Conservation (phyloP, 2,329 filamentous ascomycete genomes). For the Colletotrichum paranaense region DNA sequence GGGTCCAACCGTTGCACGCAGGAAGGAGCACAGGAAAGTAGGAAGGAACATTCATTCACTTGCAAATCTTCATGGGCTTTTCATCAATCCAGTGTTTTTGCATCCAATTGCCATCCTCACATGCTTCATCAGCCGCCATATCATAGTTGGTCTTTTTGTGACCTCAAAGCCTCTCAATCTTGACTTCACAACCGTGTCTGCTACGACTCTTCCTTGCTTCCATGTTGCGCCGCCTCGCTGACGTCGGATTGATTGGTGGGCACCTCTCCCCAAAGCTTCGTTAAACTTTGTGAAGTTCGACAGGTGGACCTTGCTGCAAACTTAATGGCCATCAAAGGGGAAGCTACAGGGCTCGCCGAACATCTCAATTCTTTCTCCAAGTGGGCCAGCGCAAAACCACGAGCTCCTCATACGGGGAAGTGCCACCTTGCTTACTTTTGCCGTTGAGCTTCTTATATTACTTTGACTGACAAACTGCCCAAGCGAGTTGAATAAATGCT, state of each 20-base stretch:
- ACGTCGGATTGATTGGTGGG: not conserved
- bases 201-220: not conserved
- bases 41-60: not conserved
- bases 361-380: too few relatives aligned
- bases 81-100: not conserved
- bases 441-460: not conserved
- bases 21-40: not conserved
- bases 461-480: not conserved
- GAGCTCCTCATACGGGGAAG: too few relatives aligned
- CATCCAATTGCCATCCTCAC: not conserved
- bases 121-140: too few relatives aligned
- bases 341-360: too few relatives aligned
- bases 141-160: not conserved
- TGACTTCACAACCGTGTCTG: not conserved
- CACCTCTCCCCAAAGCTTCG: slow-evolving; percentile 1
- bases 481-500: not conserved
- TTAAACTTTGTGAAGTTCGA: not conserved
- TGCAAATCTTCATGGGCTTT: not conserved
- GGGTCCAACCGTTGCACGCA: not conserved
- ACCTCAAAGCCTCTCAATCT: not conserved
- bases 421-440: too few relatives aligned
- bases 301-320: not conserved
- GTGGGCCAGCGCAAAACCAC: too few relatives aligned
- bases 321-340: not conserved
- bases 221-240: not conserved